These are phyloP conservation scores for Acacia melanoxylon DNA, from an alignment of 306 rosid genomes.

Conservation along the genomic window DNA sequence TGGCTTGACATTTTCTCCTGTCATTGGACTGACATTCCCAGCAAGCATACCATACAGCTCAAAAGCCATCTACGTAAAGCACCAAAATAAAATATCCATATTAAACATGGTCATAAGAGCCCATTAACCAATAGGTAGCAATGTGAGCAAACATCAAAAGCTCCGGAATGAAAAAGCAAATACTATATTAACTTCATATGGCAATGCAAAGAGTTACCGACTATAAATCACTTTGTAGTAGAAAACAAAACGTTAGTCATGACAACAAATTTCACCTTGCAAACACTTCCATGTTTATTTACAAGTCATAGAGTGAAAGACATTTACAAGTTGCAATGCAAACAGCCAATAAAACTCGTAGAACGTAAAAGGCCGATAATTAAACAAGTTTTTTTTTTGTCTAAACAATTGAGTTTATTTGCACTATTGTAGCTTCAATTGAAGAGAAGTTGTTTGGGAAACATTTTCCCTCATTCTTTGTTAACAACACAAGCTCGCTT, in stretches of 20 bases:
- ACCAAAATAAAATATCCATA: slow-evolving; percentile 28
- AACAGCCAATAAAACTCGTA: neutral
- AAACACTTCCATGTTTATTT: neutral
- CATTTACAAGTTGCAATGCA: neutral
- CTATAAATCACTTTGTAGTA: neutral
- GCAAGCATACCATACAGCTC: slow-evolving; percentile 98
- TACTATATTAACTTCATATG: neutral
- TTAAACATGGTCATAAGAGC: neutral
- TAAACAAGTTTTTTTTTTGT: neutral
- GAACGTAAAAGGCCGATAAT: neutral
- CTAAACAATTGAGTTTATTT: neutral
- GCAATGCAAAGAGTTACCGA: neutral
- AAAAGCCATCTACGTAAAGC: slow-evolving; percentile 83
- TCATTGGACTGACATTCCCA: slow-evolving; percentile 97
- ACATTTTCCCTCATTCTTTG: neutral
- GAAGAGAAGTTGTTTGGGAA: neutral
- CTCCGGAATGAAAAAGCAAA: neutral
- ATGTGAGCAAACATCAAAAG: slow-evolving; percentile 9
- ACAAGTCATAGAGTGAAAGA: neutral
- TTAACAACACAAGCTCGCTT: neutral
- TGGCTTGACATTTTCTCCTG: slow-evolving; percentile 96
- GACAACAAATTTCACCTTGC: neutral
- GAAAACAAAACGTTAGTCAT: neutral
- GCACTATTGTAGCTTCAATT: neutral
- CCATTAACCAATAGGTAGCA: neutral